These are phyloP conservation scores for Ganoderma boninense DNA, from an alignment of 1,284 basidiomycete species.

Conservation along the genomic window DNA sequence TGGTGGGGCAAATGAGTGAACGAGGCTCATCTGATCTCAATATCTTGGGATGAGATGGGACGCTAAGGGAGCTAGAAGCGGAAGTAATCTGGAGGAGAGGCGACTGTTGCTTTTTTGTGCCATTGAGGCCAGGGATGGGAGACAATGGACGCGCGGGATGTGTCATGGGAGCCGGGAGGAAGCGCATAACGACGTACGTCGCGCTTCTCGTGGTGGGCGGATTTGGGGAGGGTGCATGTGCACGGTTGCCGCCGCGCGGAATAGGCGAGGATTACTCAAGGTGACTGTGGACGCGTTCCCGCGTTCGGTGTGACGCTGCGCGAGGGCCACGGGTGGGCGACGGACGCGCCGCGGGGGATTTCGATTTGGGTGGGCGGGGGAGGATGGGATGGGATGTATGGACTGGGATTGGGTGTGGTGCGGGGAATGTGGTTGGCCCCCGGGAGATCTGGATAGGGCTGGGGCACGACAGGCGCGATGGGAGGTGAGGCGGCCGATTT, in stretches of 20 bases:
- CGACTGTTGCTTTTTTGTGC: constrained; percentile 6
- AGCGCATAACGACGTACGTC: not conserved
- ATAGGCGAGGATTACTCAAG: constrained; percentile 6
- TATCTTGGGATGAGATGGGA: constrained; percentile 14
- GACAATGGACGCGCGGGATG: constrained; percentile 6
- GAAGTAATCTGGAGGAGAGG: constrained; percentile 16
- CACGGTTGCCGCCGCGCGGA: constrained; percentile 4
- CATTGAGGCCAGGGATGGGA: not conserved
- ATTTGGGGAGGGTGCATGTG: constrained; percentile 1
- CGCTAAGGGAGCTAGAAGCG: constrained; percentile 9
- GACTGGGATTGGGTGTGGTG: not conserved
- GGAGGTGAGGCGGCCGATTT: constrained; percentile 12
- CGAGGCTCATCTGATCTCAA: constrained; percentile 18
- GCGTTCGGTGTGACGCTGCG: constrained; percentile 6
- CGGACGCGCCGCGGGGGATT: not conserved
- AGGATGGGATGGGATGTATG: not conserved
- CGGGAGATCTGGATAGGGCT: constrained; percentile 5
- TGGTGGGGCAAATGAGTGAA: not conserved
- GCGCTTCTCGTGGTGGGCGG: not conserved
- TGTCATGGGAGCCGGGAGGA: constrained; percentile 6
- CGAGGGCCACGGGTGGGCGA: not conserved
- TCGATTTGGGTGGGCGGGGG: no score
- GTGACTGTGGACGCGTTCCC: constrained; percentile 9
- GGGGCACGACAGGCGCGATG: not conserved
- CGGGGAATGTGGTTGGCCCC: not conserved